Evolutionary conservation across 192 early-diverging fungal genomes (phyloP).

Genomic region (Coemansia sp.): DNA sequence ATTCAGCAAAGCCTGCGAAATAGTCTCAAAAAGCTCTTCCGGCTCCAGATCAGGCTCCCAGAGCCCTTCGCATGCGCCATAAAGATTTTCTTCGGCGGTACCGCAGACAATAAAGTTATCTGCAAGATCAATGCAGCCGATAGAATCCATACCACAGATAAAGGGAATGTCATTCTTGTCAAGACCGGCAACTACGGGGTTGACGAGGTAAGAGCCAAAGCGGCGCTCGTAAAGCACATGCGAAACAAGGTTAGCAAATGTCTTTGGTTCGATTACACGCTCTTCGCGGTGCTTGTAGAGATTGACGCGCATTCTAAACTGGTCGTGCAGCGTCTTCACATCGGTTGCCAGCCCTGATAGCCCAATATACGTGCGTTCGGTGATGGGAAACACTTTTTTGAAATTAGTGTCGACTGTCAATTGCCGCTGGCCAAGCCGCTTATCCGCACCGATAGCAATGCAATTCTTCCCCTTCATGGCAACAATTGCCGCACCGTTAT

Average conservation of each 20-base stretch:
- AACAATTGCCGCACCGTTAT: conserved; percentile 85
- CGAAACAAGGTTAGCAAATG: conserved; percentile 90
- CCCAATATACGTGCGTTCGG: conserved; percentile 84
- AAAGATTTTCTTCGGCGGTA: conserved; percentile 82
- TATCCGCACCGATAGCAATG: conserved; percentile 96
- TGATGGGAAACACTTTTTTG: conserved; percentile 88
- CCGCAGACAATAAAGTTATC: conserved; percentile 95
- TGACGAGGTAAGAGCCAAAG: conserved; percentile 94
- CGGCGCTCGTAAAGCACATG: conserved; percentile 93
- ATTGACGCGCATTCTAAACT: conserved; percentile 90
- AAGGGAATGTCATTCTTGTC: conserved; percentile 87
- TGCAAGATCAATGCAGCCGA: conserved; percentile 91
- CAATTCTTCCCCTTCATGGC: conserved; percentile 99
- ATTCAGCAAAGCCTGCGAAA: conserved; percentile 91
- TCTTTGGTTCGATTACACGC: conserved; percentile 91
- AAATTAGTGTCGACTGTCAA: conserved; percentile 95
- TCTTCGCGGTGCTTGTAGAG: conserved; percentile 96
- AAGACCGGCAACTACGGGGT: conserved; percentile 94
- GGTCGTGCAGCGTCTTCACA: conserved; percentile 89
- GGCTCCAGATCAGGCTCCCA: conserved; percentile 98
- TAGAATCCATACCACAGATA: conserved; percentile 92
- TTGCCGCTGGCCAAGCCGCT: conserved; percentile 87
- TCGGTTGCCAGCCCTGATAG: conserved; percentile 95
- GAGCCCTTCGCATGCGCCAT: conserved; percentile 94
- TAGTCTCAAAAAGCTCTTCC: conserved; percentile 96